Evolutionary conservation across 371 early-diverging fungal species (phyloP), one percentile per base, ranked within the genome.

Genomic region (Haplosporangium sp.): DNA sequence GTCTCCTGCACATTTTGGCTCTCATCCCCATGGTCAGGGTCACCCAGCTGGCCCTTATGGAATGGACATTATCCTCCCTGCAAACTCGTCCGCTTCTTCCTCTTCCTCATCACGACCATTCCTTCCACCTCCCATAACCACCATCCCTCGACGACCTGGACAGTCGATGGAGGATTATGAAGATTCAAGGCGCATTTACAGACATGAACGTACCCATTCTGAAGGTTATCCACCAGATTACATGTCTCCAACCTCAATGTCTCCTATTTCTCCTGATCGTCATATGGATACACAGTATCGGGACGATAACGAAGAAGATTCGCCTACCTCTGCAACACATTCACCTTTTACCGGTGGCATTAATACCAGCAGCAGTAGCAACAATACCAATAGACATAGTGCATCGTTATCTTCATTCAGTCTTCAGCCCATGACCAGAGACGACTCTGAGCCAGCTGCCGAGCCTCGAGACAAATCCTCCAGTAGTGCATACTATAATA

Each of bases 21-120:
- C 56, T 17, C 69, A 67, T 39, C 40, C 52, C 7, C 56, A 58
- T 42, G 65, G 70, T 6, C 69, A 69, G 34, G 39, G 64, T 7
- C 74, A 74, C 19, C 53, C 74, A 34, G 42, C 63, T 13, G 47
- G 67, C 59, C 63, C 62, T 40, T 72, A 72, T 48, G 77, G 71
- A 57, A 79, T 79, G 81, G 81, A 79, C 48, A 74, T 79, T 20
- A 79, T 79, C 55, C 71, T 71, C 8, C 72, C 81, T 5, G 52
- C 72, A 3, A 61, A 65, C 38, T 52, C 65, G 45, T 47, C 68
- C 9, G 27, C 71, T 11, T 65, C 77, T 17, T 60, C 71, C 9
- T 67, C 71, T 11, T 65, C 77, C 11, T 60, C 71, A 5, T 67
- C 76, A 52, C 72, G 70, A 19, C 66, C 68, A 17, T 9, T 68